phyloP scores from a whole-genome alignment of 805 yeast species.

The Myxozyma monticola region DNA sequence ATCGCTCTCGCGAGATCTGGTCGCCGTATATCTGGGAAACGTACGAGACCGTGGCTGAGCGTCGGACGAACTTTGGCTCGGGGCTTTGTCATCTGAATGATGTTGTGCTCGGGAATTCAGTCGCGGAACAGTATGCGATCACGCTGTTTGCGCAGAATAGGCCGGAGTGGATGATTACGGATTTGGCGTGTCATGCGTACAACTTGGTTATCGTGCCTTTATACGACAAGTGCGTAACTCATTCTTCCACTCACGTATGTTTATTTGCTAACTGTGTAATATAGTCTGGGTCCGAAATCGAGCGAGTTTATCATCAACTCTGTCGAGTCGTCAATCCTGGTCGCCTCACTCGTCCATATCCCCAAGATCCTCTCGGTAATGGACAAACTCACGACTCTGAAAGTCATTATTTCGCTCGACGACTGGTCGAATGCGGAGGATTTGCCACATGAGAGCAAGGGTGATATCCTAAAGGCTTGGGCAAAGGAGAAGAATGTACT shows the following conservation, averaged over 20 bases:
- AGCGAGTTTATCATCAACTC: constrained; percentile 61
- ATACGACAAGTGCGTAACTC: constrained; percentile 43
- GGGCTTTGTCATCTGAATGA: constrained; percentile 51
- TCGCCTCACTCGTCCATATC: constrained; percentile 55
- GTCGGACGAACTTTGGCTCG: constrained; percentile 54
- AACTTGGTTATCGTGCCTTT: constrained; percentile 55
- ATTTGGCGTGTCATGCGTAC: constrained; percentile 64
- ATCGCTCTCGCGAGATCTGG: constrained; percentile 43
- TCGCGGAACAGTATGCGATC: constrained; percentile 49
- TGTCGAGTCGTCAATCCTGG: constrained; percentile 62
- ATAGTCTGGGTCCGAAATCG: constrained; percentile 57
- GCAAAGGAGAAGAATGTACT: constrained; percentile 39
- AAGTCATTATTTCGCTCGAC: constrained; percentile 60
- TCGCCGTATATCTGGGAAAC: constrained; percentile 48
- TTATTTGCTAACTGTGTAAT: background rate
- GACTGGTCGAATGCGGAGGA: constrained; percentile 41
- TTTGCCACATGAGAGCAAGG: constrained; percentile 34
- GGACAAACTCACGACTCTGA: constrained; percentile 45
- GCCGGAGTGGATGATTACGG: constrained; percentile 68
- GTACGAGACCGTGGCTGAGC: constrained; percentile 45
- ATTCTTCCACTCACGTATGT: background rate
- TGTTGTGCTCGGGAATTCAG: constrained; percentile 29
- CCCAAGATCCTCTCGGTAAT: constrained; percentile 50
- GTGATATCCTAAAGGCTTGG: constrained; percentile 35
- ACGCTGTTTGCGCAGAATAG: constrained; percentile 59